Percentiles rank a stretch among this genome's conserved stretches.
Evolutionary conservation across 2,329 filamentous ascomycete species (phyloP).

Genomic region (Pseudogymnoascus sp.): DNA sequence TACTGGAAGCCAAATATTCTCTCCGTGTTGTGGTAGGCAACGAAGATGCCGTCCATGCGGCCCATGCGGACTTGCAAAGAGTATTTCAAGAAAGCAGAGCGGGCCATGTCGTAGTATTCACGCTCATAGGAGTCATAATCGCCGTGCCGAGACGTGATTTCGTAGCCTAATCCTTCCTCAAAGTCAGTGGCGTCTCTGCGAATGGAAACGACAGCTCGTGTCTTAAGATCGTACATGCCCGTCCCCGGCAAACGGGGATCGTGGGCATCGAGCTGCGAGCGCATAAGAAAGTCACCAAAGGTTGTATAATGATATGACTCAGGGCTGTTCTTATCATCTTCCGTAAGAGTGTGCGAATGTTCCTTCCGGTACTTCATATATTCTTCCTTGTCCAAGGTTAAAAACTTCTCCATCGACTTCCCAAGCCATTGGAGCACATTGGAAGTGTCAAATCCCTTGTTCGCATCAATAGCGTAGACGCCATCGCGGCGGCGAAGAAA

Average conservation of each 20-base stretch:
- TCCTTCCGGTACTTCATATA: conserved; percentile 75
- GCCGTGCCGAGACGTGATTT: conserved; percentile 68
- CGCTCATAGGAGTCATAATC: conserved; percentile 86
- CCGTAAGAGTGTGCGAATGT: conserved; percentile 58
- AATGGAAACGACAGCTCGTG: conserved; percentile 80
- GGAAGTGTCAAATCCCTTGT: conserved; percentile 79
- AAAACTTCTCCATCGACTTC: conserved; percentile 91
- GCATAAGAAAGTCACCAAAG: conserved; percentile 80
- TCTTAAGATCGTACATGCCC: conserved; percentile 95
- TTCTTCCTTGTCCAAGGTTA: conserved; percentile 72
- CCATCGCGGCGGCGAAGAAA: conserved; percentile 72
- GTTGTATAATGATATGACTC: conserved; percentile 85
- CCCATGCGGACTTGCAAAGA: conserved; percentile 94
- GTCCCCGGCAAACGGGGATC: conserved; percentile 79
- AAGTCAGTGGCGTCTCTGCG: conserved; percentile 74
- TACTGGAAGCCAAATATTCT: conserved; percentile 98
- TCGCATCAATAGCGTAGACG: conserved; percentile 87
- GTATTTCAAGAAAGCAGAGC: conserved; percentile 91
- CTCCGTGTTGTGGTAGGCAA: conserved; percentile 89
- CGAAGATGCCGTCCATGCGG: conserved; percentile 96
- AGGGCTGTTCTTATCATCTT: conserved; percentile 60
- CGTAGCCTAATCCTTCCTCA: conserved; percentile 72
- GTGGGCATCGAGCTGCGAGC: conserved; percentile 87
- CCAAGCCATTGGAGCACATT: conserved; percentile 88
- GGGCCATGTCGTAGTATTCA: conserved; percentile 95